Base-by-base conservation (phyloP, 176 grass and related monocot species). In the Typha latifolia region DNA sequence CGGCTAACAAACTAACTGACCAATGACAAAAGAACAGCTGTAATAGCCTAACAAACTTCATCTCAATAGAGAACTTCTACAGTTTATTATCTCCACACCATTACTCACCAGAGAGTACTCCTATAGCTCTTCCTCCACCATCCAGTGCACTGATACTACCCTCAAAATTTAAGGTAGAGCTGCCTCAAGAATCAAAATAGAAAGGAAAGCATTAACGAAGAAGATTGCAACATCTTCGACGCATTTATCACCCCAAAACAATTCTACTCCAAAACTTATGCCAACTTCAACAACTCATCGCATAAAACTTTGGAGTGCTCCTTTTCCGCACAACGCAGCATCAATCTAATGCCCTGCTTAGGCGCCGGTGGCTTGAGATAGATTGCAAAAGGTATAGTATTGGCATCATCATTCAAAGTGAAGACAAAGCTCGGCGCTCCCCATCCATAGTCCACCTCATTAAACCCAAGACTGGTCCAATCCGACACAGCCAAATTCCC, bases 401-500 rank as follows among this genome's bases (percentile, higher is more conserved):
- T 80, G 19, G 68, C 53, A 0, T 96, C 91, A 1, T 87, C 87
- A 2, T 90, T 90, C 63, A 87, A 51, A 2, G 87, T 86, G 48
- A 84, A 75, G 48, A 87, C 87, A 0, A 85, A 84, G 66, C 66
- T 78, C 0, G 87, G 84, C 72, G 81, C 72, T 0, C 87, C 91
- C 2, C 82, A 96, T 48, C 87, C 87, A 0, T 80, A 90, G 27
- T 90, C 76, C 4, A 87, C 87, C 73, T 96, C 91, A 0, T 82
- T 78, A 81, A 96, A 84, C 0, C 91, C 91, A 0, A 87, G 76
- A 2, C 78, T 81, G 51, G 79, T 96, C 91, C 91, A 90, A 22
- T 96, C 91, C 1, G 91, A 78, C 72, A 96, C 76, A 0, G 79
- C 12, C 20, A 96, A 59, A 0, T 87, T 85, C 15, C 87, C 87